Percentiles rank a stretch among this genome's conserved stretches.
These are phyloP conservation scores for Monilinia polystroma DNA, from an alignment of 2,329 filamentous ascomycete species.

Conservation along the genomic window DNA sequence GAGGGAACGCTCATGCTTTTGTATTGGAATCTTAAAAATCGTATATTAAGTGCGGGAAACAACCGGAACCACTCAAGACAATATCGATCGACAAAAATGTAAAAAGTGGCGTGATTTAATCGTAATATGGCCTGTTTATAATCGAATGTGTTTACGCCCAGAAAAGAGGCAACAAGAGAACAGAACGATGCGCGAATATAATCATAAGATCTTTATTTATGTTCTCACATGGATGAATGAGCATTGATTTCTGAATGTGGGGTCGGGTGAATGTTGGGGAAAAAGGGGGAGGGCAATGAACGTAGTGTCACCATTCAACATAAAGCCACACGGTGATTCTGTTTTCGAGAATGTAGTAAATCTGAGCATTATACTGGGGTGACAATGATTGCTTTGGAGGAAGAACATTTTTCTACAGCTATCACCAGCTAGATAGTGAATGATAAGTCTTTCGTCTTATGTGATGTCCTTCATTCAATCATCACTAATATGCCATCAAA, in stretches of 20 bases:
- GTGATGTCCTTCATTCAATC: no score
- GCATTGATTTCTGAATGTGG: neutral
- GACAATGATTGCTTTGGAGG: neutral
- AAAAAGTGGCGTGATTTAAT: slow-evolving; percentile 21
- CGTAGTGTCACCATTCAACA: neutral
- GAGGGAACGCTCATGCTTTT: neutral
- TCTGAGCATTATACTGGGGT: neutral
- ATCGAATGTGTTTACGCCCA: neutral
- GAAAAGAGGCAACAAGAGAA: neutral
- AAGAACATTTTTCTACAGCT: neutral
- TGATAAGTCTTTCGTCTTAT: neutral
- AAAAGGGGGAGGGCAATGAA: neutral
- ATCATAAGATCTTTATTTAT: neutral
- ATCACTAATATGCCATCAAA: no score
- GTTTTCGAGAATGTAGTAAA: neutral
- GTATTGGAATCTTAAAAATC: neutral
- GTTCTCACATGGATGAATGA: neutral
- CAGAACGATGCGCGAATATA: neutral
- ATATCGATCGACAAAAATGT: neutral
- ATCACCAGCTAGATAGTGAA: neutral
- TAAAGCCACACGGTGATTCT: neutral
- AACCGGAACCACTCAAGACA: neutral
- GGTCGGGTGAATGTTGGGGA: neutral
- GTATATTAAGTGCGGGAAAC: no score
- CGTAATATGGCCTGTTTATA: slow-evolving; percentile 17